phyloP scores from a whole-genome alignment of 2,329 filamentous ascomycete genomes.

The Zymoseptoria tritici region DNA sequence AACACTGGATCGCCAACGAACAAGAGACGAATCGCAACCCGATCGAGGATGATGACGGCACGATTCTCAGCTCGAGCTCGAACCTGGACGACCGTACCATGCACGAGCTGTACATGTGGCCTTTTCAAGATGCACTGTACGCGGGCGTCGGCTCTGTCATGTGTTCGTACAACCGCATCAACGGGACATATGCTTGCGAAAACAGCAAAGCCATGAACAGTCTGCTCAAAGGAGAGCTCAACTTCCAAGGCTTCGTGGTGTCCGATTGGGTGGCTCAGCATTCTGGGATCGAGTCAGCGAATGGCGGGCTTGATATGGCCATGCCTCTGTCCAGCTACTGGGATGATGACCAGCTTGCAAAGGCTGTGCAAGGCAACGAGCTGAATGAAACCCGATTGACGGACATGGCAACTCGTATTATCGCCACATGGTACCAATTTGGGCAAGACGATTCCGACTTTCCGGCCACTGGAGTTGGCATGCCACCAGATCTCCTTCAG shows the following conservation, averaged over 20 bases:
- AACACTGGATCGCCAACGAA: conserved; percentile 49
- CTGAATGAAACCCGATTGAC: conserved; percentile 49
- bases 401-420: conserved; percentile 51
- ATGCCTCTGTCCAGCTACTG: conserved; percentile 48
- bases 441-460: conserved; percentile 42
- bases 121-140: conserved; percentile 43
- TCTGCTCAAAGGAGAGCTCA: conserved; percentile 65
- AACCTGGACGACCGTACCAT: conserved; percentile 57
- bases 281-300: conserved; percentile 51
- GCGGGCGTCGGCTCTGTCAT: conserved; percentile 25
- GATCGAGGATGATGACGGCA: conserved; percentile 17
- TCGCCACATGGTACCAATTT: conserved; percentile 52
- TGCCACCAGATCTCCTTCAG: conserved; percentile 43
- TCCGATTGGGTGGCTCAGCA: conserved; percentile 63
- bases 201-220: conserved; percentile 64
- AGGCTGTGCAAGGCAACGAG: conserved; percentile 54
- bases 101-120: conserved; percentile 62
- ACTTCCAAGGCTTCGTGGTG: conserved; percentile 65
- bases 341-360: conserved; percentile 38
- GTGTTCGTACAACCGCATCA: conserved; percentile 22
- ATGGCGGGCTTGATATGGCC: conserved; percentile 60
- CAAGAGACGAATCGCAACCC: conserved; percentile 45
- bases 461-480: conserved; percentile 39
- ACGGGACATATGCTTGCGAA: conserved; percentile 53
- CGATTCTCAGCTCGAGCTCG: conserved; percentile 31